phyloP scores from a whole-genome alignment of 768 basidiomycete genomes.

The Pleurotus djamor region DNA sequence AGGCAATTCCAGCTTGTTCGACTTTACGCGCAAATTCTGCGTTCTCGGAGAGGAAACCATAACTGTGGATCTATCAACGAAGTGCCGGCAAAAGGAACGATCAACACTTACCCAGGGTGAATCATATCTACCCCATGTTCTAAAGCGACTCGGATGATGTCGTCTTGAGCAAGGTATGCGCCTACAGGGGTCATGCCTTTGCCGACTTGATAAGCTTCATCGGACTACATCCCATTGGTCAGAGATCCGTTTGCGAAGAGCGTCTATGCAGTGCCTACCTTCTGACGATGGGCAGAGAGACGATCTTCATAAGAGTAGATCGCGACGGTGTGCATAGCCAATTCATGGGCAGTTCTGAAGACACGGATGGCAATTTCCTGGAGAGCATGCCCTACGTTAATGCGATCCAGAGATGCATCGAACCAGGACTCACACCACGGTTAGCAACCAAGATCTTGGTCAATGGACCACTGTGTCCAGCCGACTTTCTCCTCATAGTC shows the following conservation, averaged over 20 bases:
- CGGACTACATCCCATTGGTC: constrained; percentile 56
- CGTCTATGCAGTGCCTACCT: constrained; percentile 46
- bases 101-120: constrained; percentile 78
- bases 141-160: constrained; percentile 94
- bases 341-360: constrained; percentile 96
- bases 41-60: constrained; percentile 98
- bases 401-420: constrained; percentile 4
- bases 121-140: constrained; percentile 99
- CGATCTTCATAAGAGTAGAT: constrained; percentile 98
- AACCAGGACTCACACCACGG: constrained; percentile 65
- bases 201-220: constrained; percentile 98
- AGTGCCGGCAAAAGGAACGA: not conserved
- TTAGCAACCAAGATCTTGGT: constrained; percentile 94
- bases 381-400: constrained; percentile 6
- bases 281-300: constrained; percentile 95
- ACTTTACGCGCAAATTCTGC: constrained; percentile 97
- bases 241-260: constrained; percentile 26
- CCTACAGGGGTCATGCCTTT: constrained; percentile 95
- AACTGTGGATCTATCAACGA: constrained; percentile 42
- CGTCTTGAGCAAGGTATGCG: constrained; percentile 96
- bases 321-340: constrained; percentile 99
- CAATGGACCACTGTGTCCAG: constrained; percentile 86
- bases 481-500: constrained; percentile 87
- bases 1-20: constrained; percentile 95
- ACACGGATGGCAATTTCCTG: constrained; percentile 99